phyloP scores from a whole-genome alignment of 2,329 filamentous ascomycete genomes.

The Sclerotinia sclerotiorum region DNA sequence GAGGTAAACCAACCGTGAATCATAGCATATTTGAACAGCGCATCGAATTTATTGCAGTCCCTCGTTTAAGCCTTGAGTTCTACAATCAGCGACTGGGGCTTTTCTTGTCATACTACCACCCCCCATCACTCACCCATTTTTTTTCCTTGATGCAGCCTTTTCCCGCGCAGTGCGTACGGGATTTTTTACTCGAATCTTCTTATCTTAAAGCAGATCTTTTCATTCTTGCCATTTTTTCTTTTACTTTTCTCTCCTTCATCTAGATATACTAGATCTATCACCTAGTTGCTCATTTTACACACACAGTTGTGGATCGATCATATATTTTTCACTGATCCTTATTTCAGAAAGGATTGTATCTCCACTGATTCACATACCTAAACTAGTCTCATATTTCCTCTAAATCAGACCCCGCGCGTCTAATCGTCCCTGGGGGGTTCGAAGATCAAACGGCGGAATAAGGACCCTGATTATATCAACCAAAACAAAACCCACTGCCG shows the following conservation, averaged over 20 bases:
- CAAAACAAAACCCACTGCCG: constrained; percentile 1
- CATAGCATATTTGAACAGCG: constrained; percentile 10
- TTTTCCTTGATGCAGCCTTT: constrained; percentile 14
- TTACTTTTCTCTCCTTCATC: constrained; percentile 1
- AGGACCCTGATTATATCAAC: not conserved
- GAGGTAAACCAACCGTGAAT: constrained; percentile 1
- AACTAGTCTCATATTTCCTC: not conserved
- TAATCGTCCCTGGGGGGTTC: constrained; percentile 3
- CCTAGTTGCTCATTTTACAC: constrained; percentile 17
- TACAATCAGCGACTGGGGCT: constrained; percentile 3
- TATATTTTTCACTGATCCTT: not conserved
- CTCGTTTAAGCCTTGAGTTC: constrained; percentile 11
- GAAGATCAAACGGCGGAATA: constrained; percentile 16
- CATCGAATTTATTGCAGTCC: constrained; percentile 1
- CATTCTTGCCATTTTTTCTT: not conserved
- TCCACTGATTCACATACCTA: constrained; percentile 11
- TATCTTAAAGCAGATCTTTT: constrained; percentile 19
- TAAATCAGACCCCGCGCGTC: not conserved
- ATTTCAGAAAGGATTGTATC: not conserved
- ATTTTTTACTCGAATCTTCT: not conserved
- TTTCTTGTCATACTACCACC: constrained; percentile 11
- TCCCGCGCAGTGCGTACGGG: not conserved
- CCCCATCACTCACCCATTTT: not conserved
- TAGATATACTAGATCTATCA: constrained; percentile 8
- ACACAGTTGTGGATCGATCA: constrained; percentile 12